Evolutionary conservation across 768 basidiomycete species (phyloP), one percentile per base, ranked within the genome.

Genomic region (Lactifluus hygrophoroides): DNA sequence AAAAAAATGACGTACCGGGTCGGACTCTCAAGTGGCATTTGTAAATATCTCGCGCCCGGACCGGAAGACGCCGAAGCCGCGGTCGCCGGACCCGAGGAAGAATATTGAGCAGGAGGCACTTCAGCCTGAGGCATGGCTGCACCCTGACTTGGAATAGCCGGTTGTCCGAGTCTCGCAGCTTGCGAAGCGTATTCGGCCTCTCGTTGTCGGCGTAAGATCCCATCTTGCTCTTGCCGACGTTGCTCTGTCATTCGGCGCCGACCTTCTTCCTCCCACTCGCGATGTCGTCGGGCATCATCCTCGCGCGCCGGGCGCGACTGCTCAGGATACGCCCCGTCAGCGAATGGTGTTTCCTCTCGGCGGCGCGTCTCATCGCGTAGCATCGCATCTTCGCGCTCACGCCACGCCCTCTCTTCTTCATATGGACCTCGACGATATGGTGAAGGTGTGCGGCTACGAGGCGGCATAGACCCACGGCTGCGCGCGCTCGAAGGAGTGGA

Each of bases 1-100:
- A 50, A 19, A 50, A 13, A 11, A 42, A 40, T 51, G 23, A 56
- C 64, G 40, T 48, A 64, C 64, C 64, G 34, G 10, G 75, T 75
- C 35, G 86, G 86, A 62, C 76, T 84, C 69, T 89, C 82, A 14
- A 86, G 69, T n/a, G 87, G 85, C 73, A 86, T 58, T 38, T 59
- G 63, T 74, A 53, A 61, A 48, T 13, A 61, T 53, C 5, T 66
- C 44, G 28, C 54, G 56, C 42, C 35, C 23, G 38, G 47, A 2
- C 56, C 56, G 34, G 57, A 37, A 9, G 45, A 6, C 42, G 49
- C 57, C 35, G 58, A n/a, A 6, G 56, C 16, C 11, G 53, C 3
- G 9, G 17, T 46, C 13, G 23, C 43, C 11, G 44, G 23, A 5
- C 28, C 52, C 42, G 54, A 30, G 37, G 21, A 5, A 13, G 58